Evolutionary conservation across 352 stramenopile species (phyloP).

Genomic region (Globisporangium takayamanum): DNA sequence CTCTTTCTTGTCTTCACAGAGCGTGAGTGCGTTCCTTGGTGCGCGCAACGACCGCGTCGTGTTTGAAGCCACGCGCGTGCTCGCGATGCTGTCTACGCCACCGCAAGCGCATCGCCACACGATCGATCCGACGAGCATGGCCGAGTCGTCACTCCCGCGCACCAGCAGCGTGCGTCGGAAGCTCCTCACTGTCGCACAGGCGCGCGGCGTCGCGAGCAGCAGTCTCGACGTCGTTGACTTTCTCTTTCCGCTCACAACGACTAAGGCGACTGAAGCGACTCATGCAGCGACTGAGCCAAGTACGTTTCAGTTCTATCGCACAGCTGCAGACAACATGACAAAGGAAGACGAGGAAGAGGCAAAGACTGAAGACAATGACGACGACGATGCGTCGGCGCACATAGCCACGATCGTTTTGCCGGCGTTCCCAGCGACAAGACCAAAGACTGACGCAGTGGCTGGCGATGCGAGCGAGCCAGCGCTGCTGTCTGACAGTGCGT

Average conservation of each 20-base stretch:
- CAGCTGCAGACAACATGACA: not conserved
- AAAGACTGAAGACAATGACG: conserved; percentile 11
- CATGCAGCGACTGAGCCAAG: conserved; percentile 5
- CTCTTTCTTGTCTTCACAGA: conserved; percentile 11
- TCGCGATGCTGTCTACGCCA: conserved; percentile 65
- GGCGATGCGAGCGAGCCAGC: too few species aligned
- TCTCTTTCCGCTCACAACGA: conserved; percentile 14
- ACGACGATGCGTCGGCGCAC: conserved; percentile 12
- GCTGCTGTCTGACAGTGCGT: conserved; percentile 13
- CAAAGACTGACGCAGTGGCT: conserved; percentile 5
- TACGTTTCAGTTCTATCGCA: conserved; percentile 68
- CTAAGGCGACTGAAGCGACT: conserved; percentile 6
- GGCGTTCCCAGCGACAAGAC: conserved; percentile 4
- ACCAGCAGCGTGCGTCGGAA: conserved; percentile 43
- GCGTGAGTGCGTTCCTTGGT: conserved; percentile 31
- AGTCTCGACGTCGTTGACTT: conserved; percentile 68
- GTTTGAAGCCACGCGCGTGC: conserved; percentile 61
- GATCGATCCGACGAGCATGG: conserved; percentile 39
- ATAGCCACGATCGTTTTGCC: conserved; percentile 42
- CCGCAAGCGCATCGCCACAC: conserved; percentile 65
- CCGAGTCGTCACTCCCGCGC: conserved; percentile 29
- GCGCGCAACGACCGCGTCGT: conserved; percentile 65
- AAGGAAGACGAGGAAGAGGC: conserved; percentile 16
- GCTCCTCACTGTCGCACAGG: conserved; percentile 50
- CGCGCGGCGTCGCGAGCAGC: conserved; percentile 30